Conservation (phyloP, 1,139 yeast species). For the Sugiyamaella neomexicana region DNA sequence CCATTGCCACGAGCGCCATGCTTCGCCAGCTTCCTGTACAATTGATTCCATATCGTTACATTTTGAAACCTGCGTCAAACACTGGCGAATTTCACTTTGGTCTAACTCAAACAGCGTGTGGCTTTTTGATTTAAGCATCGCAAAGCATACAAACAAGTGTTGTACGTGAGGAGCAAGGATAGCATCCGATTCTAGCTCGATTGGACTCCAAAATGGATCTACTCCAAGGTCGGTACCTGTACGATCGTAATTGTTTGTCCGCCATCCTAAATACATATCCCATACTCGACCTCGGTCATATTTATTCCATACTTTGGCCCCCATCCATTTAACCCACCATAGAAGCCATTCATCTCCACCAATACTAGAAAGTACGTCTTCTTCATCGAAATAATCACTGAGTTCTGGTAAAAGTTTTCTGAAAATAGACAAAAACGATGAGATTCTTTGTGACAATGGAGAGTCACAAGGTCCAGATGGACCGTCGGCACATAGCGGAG, state of each 20-base stretch:
- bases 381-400: constrained; percentile 75
- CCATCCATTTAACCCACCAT: constrained; percentile 94
- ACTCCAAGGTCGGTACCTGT: constrained; percentile 31
- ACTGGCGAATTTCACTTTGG: constrained; percentile 84
- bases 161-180: constrained; percentile 78
- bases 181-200: constrained; percentile 35
- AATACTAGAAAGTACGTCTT: constrained; percentile 61
- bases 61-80: constrained; percentile 56
- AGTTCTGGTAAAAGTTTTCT: constrained; percentile 72
- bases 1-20: constrained; percentile 88
- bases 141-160: constrained; percentile 71
- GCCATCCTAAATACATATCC: constrained; percentile 85
- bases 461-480: constrained; percentile 38
- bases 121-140: constrained; percentile 78
- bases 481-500: constrained; percentile 42
- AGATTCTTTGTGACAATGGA: constrained; percentile 59
- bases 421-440: constrained; percentile 68
- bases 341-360: constrained; percentile 85
- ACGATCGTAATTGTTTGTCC: constrained; percentile 42
- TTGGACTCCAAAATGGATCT: constrained; percentile 41
- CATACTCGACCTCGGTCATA: constrained; percentile 83
- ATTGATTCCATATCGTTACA: constrained; percentile 64
- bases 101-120: constrained; percentile 79
- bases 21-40: constrained; percentile 76
- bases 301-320: constrained; percentile 83